These are phyloP conservation scores for Boletus patriciae DNA, from an alignment of 768 basidiomycete species.

Conservation along the genomic window DNA sequence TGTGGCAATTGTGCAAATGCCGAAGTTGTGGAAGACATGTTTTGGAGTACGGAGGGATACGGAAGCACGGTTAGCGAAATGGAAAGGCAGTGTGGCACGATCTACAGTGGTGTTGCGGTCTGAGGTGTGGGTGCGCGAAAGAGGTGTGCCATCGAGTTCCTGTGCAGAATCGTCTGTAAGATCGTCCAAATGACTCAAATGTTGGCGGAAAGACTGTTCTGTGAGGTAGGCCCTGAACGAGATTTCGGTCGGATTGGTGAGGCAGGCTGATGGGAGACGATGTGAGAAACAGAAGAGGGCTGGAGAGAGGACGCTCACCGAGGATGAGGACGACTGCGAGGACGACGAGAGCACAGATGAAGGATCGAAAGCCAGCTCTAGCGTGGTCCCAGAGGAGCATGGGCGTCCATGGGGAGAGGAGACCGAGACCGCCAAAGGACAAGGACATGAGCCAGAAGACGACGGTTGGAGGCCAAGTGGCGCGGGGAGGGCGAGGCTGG, in stretches of 20 bases:
- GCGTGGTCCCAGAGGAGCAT: conserved; percentile 52
- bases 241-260: conserved; percentile 91
- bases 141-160: conserved; percentile 35
- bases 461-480: conserved; percentile 37
- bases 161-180: conserved; percentile 48
- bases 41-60: conserved; percentile 91
- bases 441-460: conserved; percentile 62
- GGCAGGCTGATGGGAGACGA: conserved; percentile 62
- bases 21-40: conserved; percentile 83
- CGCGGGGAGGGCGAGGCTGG: conserved; percentile 34
- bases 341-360: conserved; percentile 69
- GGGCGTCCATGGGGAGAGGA: conserved; percentile 59
- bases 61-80: conserved; percentile 91
- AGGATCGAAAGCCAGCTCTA: conserved; percentile 66
- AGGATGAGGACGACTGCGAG: conserved; percentile 68
- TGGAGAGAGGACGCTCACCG: conserved; percentile 47
- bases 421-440: conserved; percentile 60
- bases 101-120: conserved; percentile 21
- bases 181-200: conserved; percentile 83
- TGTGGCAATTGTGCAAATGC: conserved; percentile 79
- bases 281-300: background rate
- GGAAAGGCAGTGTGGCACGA: conserved; percentile 47
- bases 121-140: conserved; percentile 27
- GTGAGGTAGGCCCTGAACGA: conserved; percentile 95
- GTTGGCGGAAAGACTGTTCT: conserved; percentile 95